Evolutionary conservation across 306 rosid genomes (phyloP), one percentile per base, ranked within the genome.

Genomic region (Astragalus glycyphyllos): DNA sequence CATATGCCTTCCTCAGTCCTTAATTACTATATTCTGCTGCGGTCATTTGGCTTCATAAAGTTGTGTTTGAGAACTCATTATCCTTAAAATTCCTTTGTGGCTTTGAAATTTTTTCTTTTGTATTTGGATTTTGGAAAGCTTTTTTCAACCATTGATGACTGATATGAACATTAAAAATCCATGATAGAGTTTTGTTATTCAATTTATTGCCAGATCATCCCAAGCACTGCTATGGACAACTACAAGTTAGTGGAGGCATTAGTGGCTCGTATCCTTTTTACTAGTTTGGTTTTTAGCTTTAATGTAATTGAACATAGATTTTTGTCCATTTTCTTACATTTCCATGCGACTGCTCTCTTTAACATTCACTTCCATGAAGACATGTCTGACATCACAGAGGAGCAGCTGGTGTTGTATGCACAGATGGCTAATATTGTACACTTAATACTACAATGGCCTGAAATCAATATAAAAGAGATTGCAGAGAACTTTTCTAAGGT

Each of bases 381-480:
- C 79, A 84, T 90, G 83, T 78, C 92, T 53, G 88, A 79, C 49
- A 83, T 90, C 69, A 87, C 78, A 48, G 88, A 90, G 87, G 84
- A 81, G 81, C 97, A 74, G 79, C 73, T 90, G 72, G 84, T 90
- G 80, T 78, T 90, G 71, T 93, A 88, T 51, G 96, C 94, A 59
- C 98, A 90, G 82, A 94, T 90, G 96, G 97, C 92, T 67, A 94
- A 87, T 83, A 94, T 94, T 74, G 97, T 94, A 73, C 79, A 83
- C 64, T 60, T 72, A 49, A 90, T 90, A 74, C 83, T 94, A 46
- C 89, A 86, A 45, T 82, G 86, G 94, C 86, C 97, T 11, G 91
- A 83, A 59, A 71, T 86, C 80, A 77, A 84, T 77, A 84, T 89
- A 42, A 90, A 87, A 79, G 95, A 89, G 84, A 89, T 86, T 59